Evolutionary conservation across 2,329 filamentous ascomycete species (phyloP).

Genomic region (Coniochaeta hoffmannii): DNA sequence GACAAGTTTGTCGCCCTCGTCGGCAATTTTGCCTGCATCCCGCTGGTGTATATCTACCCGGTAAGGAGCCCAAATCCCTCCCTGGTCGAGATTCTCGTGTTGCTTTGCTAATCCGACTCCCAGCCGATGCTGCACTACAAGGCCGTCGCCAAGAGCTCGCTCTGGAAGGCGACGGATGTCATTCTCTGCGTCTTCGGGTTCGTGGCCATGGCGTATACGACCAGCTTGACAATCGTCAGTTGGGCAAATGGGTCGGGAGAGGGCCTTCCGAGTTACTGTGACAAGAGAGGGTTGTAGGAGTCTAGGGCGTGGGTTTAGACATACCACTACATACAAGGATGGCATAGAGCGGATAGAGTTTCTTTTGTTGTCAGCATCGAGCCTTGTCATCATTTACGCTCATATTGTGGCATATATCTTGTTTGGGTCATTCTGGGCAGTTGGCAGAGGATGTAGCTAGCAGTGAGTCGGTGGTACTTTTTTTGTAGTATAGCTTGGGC

Average conservation of each 20-base stretch:
- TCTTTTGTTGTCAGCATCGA: constrained; percentile 1
- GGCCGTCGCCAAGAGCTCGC: constrained; percentile 62
- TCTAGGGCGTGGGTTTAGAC: background rate
- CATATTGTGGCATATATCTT: background rate
- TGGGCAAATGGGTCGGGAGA: constrained; percentile 59
- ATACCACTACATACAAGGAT: background rate
- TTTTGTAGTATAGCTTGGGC: too few relatives aligned
- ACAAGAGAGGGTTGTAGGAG: constrained; percentile 20
- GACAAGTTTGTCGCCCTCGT: constrained; percentile 97
- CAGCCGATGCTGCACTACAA: constrained; percentile 86
- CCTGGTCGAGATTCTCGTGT: constrained; percentile 1
- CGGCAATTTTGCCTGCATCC: constrained; percentile 95
- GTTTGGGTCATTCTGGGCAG: background rate
- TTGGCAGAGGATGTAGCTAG: background rate
- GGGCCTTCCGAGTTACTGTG: constrained; percentile 46
- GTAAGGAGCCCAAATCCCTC: constrained; percentile 48
- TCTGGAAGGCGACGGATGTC: constrained; percentile 67
- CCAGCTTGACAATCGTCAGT: constrained; percentile 73
- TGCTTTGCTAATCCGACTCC: background rate
- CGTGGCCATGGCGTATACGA: constrained; percentile 88
- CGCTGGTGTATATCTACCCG: constrained; percentile 94
- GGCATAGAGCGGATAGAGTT: background rate
- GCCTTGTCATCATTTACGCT: background rate
- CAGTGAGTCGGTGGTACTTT: background rate
- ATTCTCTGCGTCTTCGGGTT: constrained; percentile 73